Conservation (phyloP, 495 filamentous ascomycete species). For the Aeminium ludgeri region DNA sequence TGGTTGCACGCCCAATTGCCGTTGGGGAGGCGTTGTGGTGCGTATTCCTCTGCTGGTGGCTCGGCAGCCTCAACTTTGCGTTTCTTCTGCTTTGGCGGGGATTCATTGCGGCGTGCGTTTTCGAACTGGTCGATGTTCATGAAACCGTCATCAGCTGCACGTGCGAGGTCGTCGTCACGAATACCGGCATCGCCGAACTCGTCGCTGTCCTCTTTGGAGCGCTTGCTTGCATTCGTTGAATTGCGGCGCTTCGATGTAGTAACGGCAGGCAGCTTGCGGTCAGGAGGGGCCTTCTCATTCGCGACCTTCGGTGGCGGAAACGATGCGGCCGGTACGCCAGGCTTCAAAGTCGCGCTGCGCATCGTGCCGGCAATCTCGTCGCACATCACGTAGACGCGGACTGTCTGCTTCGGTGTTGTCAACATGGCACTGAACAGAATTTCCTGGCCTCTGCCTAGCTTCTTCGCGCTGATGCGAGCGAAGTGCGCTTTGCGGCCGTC, state of each 20-base stretch:
- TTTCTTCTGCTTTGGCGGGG: constrained; percentile 9
- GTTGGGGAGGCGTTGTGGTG: constrained; percentile 47
- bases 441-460: constrained; percentile 45
- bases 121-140: constrained; percentile 31
- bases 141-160: constrained; percentile 27
- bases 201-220: constrained; percentile 17
- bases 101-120: background rate
- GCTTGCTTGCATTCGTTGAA: too few species aligned
- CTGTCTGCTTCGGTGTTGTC: constrained; percentile 34
- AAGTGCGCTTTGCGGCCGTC: constrained; percentile 64
- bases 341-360: constrained; percentile 42
- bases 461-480: constrained; percentile 52
- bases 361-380: constrained; percentile 82
- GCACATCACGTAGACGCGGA: constrained; percentile 65
- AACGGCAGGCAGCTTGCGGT: too few species aligned
- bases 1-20: constrained; percentile 86
- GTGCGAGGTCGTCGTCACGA: constrained; percentile 38
- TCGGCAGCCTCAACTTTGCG: constrained; percentile 1
- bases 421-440: constrained; percentile 45
- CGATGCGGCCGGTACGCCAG: constrained; percentile 36
- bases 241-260: constrained; percentile 14
- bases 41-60: constrained; percentile 15
- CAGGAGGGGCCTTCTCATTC: too few species aligned
- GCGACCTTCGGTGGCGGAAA: constrained; percentile 31
- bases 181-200: constrained; percentile 41